Conservation (phyloP, 306 rosid species). For the Cucurbita ficifolia region DNA sequence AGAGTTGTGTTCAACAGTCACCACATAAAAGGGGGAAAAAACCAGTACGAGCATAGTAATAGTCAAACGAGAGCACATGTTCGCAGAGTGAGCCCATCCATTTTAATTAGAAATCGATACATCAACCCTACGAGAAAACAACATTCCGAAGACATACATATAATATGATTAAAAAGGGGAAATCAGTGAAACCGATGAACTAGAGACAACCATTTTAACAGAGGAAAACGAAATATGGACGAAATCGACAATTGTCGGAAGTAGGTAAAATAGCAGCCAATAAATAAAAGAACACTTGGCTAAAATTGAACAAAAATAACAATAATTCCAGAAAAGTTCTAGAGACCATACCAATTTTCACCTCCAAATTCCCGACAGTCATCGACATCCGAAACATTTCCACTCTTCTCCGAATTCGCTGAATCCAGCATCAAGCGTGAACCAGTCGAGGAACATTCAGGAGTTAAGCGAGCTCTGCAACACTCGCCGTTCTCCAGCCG, state of each 20-base stretch:
- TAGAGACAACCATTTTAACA: too few species aligned
- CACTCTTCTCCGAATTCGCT: slow-evolving; percentile 9
- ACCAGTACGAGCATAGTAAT: not conserved
- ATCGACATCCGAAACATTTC: slow-evolving; percentile 21
- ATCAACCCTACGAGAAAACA: not conserved
- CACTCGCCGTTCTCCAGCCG: slow-evolving; percentile 41
- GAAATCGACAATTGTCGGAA: too few species aligned
- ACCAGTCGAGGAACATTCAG: not conserved
- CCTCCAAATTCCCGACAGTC: slow-evolving; percentile 18
- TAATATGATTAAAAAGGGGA: not conserved
- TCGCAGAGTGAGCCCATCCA: not conserved
- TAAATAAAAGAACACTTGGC: too few species aligned
- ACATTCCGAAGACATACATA: not conserved
- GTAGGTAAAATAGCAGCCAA: too few species aligned
- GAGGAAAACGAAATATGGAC: too few species aligned
- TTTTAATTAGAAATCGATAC: not conserved
- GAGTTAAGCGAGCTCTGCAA: slow-evolving; percentile 7
- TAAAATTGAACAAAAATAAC: not conserved
- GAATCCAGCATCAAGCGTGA: slow-evolving; percentile 15
- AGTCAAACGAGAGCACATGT: not conserved
- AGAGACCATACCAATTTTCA: slow-evolving; percentile 26
- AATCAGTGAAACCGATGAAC: not conserved
- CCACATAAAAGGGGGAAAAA: not conserved
- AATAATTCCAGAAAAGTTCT: not conserved
- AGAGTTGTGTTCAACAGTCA: too few species aligned